Percentiles rank a stretch among this genome's conserved stretches.
Evolutionary conservation across 73 alveolate species (phyloP).

Genomic region (Paramecium sonneborni): DNA sequence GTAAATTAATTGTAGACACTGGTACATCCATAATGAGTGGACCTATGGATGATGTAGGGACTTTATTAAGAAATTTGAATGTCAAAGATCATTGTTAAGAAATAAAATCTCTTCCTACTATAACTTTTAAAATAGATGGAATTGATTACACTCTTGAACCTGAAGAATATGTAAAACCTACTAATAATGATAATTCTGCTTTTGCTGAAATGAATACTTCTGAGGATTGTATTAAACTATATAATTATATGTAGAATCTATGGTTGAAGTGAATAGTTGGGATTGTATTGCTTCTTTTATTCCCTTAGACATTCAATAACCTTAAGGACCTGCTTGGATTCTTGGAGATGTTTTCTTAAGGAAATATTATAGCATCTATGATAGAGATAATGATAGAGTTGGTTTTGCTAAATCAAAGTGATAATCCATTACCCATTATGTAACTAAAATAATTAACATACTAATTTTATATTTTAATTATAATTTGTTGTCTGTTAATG

Average conservation of each 20-base stretch:
- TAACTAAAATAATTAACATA: neutral
- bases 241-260: neutral
- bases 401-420: constrained; percentile 86
- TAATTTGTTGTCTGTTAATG: constrained; percentile 51
- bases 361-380: constrained; percentile 90
- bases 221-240: neutral
- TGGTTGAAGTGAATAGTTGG: constrained; percentile 40
- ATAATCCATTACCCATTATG: neutral
- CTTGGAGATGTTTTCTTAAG: constrained; percentile 87
- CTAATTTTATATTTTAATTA: neutral
- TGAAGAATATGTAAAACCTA: constrained; percentile 68
- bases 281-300: constrained; percentile 67
- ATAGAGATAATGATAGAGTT: constrained; percentile 81
- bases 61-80: constrained; percentile 49
- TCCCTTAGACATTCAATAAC: constrained; percentile 67
- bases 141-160: constrained; percentile 58
- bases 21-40: constrained; percentile 85
- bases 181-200: neutral
- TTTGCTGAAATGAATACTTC: constrained; percentile 18
- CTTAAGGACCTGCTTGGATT: constrained; percentile 78
- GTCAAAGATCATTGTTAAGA: constrained; percentile 60
- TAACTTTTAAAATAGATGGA: constrained; percentile 67
- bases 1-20: constrained; percentile 79
- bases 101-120: constrained; percentile 44
- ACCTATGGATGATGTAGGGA: constrained; percentile 71